Conservation (phyloP, 805 yeast species). For the Scheffersomyces coipomensis region DNA sequence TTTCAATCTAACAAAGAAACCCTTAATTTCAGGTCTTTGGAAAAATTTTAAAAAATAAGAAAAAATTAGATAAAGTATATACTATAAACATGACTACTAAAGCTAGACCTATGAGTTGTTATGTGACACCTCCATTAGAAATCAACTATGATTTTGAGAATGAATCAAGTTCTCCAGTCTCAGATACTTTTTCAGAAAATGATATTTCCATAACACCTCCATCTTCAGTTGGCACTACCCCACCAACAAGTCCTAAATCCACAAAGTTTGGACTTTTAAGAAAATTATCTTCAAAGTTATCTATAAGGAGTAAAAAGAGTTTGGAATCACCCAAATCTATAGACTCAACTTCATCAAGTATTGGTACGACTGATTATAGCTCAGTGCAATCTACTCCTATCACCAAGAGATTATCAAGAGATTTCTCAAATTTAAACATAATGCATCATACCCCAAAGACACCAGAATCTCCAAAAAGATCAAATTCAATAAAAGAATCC, state of each 20-base stretch:
- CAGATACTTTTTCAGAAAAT: background rate
- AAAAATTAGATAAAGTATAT: no score
- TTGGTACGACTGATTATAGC: no score
- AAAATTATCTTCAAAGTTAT: background rate
- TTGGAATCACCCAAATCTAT: background rate
- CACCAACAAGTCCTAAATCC: background rate
- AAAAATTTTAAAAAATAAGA: no score
- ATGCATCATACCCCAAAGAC: background rate
- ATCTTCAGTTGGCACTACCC: background rate
- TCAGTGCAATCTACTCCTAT: background rate
- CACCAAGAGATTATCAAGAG: background rate
- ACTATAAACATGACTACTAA: background rate
- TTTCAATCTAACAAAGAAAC: no score
- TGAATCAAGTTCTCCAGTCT: background rate
- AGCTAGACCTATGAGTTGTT: conserved; percentile 14
- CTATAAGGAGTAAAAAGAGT: background rate
- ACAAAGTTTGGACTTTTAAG: background rate
- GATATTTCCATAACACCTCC: background rate
- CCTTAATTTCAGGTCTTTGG: no score
- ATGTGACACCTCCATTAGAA: conserved; percentile 16
- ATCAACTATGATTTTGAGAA: background rate
- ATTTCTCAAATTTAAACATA: background rate
- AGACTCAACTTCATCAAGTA: no score
- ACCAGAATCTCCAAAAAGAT: background rate
- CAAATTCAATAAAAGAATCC: no score